Conservation (phyloP, 2,329 filamentous ascomycete genomes). For the Aureobasidium lini region DNA sequence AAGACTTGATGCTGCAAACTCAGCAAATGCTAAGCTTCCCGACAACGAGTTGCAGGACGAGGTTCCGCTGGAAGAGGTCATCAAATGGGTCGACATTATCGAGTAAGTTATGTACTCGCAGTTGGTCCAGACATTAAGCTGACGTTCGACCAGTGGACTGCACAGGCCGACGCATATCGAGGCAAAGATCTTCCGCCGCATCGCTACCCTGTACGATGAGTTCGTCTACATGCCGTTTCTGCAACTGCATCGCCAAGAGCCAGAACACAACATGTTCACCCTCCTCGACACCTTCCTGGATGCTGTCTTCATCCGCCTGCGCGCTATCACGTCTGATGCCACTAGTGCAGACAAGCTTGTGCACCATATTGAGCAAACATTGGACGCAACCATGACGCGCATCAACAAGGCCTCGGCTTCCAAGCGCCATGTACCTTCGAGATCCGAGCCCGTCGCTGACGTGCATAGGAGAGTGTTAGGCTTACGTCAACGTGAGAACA, state of each 20-base stretch:
- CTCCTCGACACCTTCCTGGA: conserved; percentile 9
- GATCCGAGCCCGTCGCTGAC: neutral
- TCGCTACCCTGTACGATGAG: conserved; percentile 7
- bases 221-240: conserved; percentile 14
- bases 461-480: neutral
- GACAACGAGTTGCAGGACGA: neutral
- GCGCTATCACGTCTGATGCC: neutral
- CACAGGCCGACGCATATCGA: conserved; percentile 5
- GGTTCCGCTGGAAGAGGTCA: neutral
- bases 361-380: neutral
- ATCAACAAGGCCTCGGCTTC: neutral
- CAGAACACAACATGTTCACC: conserved; percentile 14
- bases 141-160: neutral
- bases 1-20: neutral
- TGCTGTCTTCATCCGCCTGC: conserved; percentile 3
- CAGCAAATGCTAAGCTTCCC: neutral
- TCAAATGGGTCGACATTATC: conserved; percentile 1
- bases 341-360: neutral
- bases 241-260: conserved; percentile 8
- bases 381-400: neutral
- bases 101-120: neutral
- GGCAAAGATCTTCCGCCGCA: conserved; percentile 6
- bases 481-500: conserved; percentile 19
- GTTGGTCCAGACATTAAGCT: neutral
- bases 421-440: neutral